Base-by-base conservation (phyloP, 805 yeast genomes). In the Debaryomyces maramus region DNA sequence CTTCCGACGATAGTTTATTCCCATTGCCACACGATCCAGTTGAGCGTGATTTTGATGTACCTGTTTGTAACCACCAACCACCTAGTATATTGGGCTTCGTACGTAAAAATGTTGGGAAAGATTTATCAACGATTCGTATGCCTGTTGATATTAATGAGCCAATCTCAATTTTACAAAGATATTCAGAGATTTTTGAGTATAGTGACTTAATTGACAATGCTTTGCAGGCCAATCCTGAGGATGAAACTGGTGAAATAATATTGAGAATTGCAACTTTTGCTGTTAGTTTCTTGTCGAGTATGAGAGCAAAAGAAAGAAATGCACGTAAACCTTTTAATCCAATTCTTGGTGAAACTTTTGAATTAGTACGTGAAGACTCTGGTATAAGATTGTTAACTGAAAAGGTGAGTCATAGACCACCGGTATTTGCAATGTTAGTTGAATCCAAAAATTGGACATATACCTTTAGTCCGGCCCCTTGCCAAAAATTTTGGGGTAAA, bases 61-160 rank as follows among this genome's bases (percentile, higher is more conserved):
- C 72, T 3, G 67, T 68, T n/a, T 75, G 87, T 38, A 69, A 65
- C 0, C 73, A 81, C 23, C 66, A 80, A 0, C 98, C 98, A 3
- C 97, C 97, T 8, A 84, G 93, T 46, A 61, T 91, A 24, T 67
- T 91, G 40, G 76, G 88, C 1, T 79, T 89, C 51, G 72, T 93
- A 36, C 75, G 96, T 42, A 90, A 90, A 60, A 89, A 88, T 51
- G 93, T 91, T 8, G 97, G 97, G 15, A 91, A 90, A 55, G 98
- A 91, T 60, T 60, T 93, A 41, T 74, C 89, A 0, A 73, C 88
- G 1, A 77, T 90, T 32, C 82, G 96, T 0, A 89, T 91, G 90
- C 99, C 99, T 1, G 96, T 93, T 6, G 82, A 93, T 1, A 77
- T 89, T 39, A 93, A 93, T 64, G 99, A 93, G 61, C 99, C 99